Percentiles rank a stretch among this genome's conserved stretches.
Conservation (phyloP, 768 basidiomycete species). For the Terana coerulea region DNA sequence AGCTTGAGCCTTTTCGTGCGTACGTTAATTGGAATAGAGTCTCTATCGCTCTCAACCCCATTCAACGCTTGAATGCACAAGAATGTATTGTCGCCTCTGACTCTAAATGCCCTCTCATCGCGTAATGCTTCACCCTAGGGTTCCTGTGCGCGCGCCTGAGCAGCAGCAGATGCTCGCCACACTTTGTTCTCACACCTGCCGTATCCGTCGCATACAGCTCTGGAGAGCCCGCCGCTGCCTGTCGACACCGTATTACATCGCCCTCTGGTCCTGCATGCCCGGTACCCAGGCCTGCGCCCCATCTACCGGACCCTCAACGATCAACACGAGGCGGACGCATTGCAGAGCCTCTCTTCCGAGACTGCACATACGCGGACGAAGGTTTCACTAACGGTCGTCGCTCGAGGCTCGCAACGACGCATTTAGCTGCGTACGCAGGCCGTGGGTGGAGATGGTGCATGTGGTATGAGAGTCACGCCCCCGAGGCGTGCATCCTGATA, state of each 20-base stretch:
- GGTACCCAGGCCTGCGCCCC: not conserved
- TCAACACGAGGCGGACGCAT: slow-evolving; percentile 10
- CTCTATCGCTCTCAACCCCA: no score
- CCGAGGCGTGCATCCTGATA: not conserved
- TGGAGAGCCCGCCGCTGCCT: no score
- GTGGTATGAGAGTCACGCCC: not conserved
- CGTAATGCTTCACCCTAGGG: no score
- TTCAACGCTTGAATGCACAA: no score
- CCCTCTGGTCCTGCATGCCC: no score
- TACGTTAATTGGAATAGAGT: no score
- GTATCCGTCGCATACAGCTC: not conserved
- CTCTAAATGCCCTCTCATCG: no score
- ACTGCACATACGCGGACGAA: not conserved
- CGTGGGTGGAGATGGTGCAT: not conserved
- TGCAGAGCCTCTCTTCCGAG: not conserved
- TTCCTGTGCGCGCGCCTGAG: no score
- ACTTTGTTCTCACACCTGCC: slow-evolving; percentile 1
- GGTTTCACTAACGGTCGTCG: not conserved
- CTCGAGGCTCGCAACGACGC: not conserved
- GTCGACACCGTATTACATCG: no score
- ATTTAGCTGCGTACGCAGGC: not conserved
- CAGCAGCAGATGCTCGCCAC: no score
- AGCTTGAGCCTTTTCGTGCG: no score
- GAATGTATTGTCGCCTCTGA: no score
- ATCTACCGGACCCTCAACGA: not conserved